These are phyloP conservation scores for Stemphylium beticola DNA, from an alignment of 2,329 filamentous ascomycete genomes.

Conservation along the genomic window DNA sequence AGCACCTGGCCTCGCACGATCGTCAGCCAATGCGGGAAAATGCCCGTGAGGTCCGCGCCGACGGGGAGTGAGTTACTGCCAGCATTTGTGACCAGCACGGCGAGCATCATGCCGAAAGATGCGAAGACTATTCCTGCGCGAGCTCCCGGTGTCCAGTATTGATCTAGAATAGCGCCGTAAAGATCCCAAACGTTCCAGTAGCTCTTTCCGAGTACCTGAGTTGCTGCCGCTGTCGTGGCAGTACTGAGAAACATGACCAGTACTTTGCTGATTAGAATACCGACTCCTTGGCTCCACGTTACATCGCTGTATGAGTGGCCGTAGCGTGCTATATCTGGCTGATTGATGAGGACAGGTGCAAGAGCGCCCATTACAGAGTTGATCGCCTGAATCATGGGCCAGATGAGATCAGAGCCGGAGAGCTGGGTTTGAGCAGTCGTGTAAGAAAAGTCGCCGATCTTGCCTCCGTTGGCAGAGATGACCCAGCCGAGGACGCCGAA, in stretches of 20 bases:
- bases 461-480: constrained; percentile 30
- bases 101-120: constrained; percentile 33
- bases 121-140: constrained; percentile 37
- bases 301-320: constrained; percentile 21
- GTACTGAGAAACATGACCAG: constrained; percentile 31
- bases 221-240: constrained; percentile 18
- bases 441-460: constrained; percentile 26
- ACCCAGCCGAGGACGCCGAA: constrained; percentile 28
- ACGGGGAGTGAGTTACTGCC: constrained; percentile 35
- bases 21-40: constrained; percentile 34
- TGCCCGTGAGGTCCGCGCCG: constrained; percentile 33
- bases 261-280: constrained; percentile 30
- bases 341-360: constrained; percentile 27
- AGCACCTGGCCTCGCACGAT: constrained; percentile 33
- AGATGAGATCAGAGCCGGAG: constrained; percentile 24
- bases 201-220: constrained; percentile 26
- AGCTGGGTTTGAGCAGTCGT: constrained; percentile 24
- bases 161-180: constrained; percentile 23
- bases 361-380: constrained; percentile 30
- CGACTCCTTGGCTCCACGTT: constrained; percentile 26
- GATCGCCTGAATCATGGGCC: constrained; percentile 28
- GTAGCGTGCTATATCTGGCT: constrained; percentile 32
- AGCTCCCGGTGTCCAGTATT: constrained; percentile 28
- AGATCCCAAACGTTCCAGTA: constrained; percentile 35
- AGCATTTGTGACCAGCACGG: constrained; percentile 34